Base-by-base conservation (phyloP, 1,139 yeast species). In the Yamadazyma conglobata region DNA sequence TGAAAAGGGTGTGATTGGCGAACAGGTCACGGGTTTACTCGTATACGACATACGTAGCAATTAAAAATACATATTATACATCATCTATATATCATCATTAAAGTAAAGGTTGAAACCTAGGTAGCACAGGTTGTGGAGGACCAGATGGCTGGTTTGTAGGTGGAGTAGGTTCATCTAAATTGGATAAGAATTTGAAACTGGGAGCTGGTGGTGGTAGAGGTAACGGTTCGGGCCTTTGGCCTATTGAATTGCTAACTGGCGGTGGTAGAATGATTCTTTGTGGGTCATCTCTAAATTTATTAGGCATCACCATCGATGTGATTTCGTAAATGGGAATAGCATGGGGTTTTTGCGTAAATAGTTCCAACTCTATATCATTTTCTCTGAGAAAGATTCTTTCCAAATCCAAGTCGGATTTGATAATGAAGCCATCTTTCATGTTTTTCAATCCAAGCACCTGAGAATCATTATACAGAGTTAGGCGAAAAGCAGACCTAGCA, bases 401-500 rank as follows among this genome's bases (percentile, higher is more conserved):
- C 25, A 65, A 38, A 24, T 63, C 70, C 13, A 43, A 34, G 40
- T 64, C 71, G 5, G 58, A 48, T 24, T 48, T 52, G 10, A 64
- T 45, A 9, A 57, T 41, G 4, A 35, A 37, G 4, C 60, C 62
- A 22, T 46, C 48, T 14, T 38, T 41, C 17, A 35, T 38, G 28
- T 54, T 47, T 26, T 40, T 44, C 12, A 58, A 37, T 11, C 51
- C 52, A 14, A 56, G 31, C 5, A 52, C 47, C 18, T 42, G 43
- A 2, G 48, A 43, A 13, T 45, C 52, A 14, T 45, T 42, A 25
- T 44, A 40, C 14, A 40, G 38, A 1, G 54, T 41, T 50, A 43
- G 73, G 59, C 73, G 70, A 53, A 85, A 85, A 10, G 87, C 88
- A 31, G 68, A 62, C 38, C 75, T 74, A 13, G 85, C 86, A 50